Evolutionary conservation across 2,329 filamentous ascomycete genomes (phyloP).

Genomic region (Cladosporium sphaerospermum): DNA sequence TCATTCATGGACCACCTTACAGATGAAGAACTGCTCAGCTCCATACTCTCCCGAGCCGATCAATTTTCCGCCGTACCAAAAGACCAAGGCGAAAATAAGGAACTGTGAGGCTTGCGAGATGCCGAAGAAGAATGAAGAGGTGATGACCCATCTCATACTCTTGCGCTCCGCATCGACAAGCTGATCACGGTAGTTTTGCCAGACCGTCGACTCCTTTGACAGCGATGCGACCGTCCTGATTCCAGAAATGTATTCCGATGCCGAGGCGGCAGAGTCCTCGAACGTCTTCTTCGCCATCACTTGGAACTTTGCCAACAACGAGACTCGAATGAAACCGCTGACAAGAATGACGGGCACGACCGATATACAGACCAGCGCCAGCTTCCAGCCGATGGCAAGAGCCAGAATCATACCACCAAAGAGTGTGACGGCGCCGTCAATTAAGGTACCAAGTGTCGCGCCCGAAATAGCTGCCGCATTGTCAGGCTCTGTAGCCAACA

Average conservation of each 20-base stretch:
- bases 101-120: constrained; percentile 31
- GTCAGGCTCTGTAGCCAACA: constrained; percentile 42
- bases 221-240: constrained; percentile 31
- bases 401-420: constrained; percentile 42
- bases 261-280: constrained; percentile 22
- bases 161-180: constrained; percentile 20
- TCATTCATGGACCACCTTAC: constrained; percentile 18
- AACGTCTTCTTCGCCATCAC: constrained; percentile 18
- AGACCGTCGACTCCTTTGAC: constrained; percentile 22
- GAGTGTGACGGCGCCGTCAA: constrained; percentile 40
- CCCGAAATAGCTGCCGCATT: constrained; percentile 52
- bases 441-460: constrained; percentile 41
- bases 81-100: constrained; percentile 28
- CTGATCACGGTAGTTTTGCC: constrained; percentile 18
- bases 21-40: constrained; percentile 46
- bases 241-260: constrained; percentile 24
- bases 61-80: constrained; percentile 32
- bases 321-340: constrained; percentile 39
- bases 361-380: constrained; percentile 39
- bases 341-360: constrained; percentile 40
- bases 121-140: constrained; percentile 23
- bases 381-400: constrained; percentile 43
- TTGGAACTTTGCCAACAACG: constrained; percentile 29
- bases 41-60: constrained; percentile 30
- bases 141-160: constrained; percentile 12